phyloP scores from a whole-genome alignment of 2,329 filamentous ascomycete species.

The Podosphaera fusca region DNA sequence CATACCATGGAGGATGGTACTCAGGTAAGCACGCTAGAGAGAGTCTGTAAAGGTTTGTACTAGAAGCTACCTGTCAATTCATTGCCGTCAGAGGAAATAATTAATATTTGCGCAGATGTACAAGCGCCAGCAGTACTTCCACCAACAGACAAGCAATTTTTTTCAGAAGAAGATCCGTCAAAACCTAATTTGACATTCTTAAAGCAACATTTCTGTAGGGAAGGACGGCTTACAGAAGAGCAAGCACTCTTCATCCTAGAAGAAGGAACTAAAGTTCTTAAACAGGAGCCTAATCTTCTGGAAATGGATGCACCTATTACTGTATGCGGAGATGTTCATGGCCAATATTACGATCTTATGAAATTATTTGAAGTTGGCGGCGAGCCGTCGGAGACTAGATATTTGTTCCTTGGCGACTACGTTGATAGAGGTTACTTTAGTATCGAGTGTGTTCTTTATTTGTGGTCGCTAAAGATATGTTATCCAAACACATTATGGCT shows the following conservation, averaged over 20 bases:
- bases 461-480: constrained; percentile 97
- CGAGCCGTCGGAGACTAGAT: constrained; percentile 85
- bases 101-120: constrained; percentile 42
- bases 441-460: constrained; percentile 94
- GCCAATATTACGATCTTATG: constrained; percentile 98
- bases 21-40: constrained; percentile 84
- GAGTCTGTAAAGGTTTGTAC: constrained; percentile 83
- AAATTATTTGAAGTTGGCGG: constrained; percentile 97
- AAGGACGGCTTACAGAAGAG: constrained; percentile 89
- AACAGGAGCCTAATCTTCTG: constrained; percentile 77
- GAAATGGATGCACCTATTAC: constrained; percentile 99
- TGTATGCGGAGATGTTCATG: constrained; percentile 93
- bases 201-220: constrained; percentile 95
- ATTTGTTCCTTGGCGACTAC: constrained; percentile 93
- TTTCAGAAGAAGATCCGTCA: constrained; percentile 57
- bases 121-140: constrained; percentile 89
- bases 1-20: constrained; percentile 96
- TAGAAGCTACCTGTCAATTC: constrained; percentile 5
- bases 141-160: constrained; percentile 86
- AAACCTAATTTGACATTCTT: constrained; percentile 89
- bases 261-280: constrained; percentile 67
- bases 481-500: constrained; percentile 96
- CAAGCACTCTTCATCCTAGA: constrained; percentile 91
- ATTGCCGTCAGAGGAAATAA: neutral
- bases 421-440: constrained; percentile 97